These are phyloP conservation scores for Teunomyces cretensis DNA, from an alignment of 805 yeast species.

Conservation along the genomic window DNA sequence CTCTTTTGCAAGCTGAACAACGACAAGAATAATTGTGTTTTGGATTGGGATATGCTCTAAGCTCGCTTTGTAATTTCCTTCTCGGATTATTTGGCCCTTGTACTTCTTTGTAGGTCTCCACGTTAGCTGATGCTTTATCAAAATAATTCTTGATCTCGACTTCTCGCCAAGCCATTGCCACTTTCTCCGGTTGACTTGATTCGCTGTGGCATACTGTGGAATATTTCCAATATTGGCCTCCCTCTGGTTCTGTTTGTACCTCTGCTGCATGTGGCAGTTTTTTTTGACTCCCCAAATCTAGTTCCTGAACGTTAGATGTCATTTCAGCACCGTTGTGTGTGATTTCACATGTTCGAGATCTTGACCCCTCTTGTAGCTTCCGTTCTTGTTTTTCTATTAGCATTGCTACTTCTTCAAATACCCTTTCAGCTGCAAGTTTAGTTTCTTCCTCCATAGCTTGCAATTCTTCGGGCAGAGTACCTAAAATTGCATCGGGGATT, in stretches of 20 bases:
- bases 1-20: background rate
- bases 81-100: background rate
- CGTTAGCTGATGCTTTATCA: too few species aligned
- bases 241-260: too few species aligned
- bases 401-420: background rate
- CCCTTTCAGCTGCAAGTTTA: conserved; percentile 1
- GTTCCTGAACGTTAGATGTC: too few species aligned
- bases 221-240: too few species aligned
- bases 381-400: background rate
- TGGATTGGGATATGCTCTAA: background rate
- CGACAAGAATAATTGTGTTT: background rate
- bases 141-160: too few species aligned
- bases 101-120: background rate
- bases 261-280: too few species aligned
- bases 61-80: background rate
- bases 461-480: conserved; percentile 1
- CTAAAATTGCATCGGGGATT: background rate
- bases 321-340: too few species aligned
- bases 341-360: background rate
- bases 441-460: background rate
- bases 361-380: background rate
- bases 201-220: too few species aligned
- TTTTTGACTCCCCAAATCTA: too few species aligned
- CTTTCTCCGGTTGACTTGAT: too few species aligned
- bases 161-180: too few species aligned